A percentile compares a stretch with the other conserved stretches of the same genome.
Conservation (phyloP, 257 asterid genomes). For the Verbena officinalis region DNA sequence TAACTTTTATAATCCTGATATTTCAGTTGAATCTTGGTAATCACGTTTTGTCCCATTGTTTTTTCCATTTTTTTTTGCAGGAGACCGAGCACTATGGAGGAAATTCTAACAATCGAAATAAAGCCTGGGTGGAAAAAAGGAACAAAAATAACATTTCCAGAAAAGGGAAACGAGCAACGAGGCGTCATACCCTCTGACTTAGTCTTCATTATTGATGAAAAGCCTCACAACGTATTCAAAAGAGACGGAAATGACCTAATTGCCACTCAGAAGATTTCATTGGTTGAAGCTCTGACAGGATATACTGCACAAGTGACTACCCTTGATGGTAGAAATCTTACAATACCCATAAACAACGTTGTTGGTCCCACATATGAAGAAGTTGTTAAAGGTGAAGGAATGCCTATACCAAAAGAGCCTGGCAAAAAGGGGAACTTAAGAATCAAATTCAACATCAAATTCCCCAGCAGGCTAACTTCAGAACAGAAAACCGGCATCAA, state of each 20-base stretch:
- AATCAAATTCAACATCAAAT: slow-evolving; percentile 76
- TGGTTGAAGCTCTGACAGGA: slow-evolving; percentile 86
- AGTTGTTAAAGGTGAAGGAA: slow-evolving; percentile 83
- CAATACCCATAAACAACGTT: slow-evolving; percentile 61
- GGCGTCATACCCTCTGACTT: slow-evolving; percentile 86
- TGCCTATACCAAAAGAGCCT: slow-evolving; percentile 94
- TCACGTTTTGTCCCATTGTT: not conserved
- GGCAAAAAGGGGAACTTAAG: slow-evolving; percentile 76
- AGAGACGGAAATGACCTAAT: slow-evolving; percentile 88
- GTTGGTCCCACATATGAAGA: slow-evolving; percentile 77
- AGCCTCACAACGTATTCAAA: slow-evolving; percentile 74
- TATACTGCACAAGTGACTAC: slow-evolving; percentile 68
- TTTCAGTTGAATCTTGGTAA: not conserved
- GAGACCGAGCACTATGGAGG: slow-evolving; percentile 66
- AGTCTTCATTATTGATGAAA: slow-evolving; percentile 81
- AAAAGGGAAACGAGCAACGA: slow-evolving; percentile 80
- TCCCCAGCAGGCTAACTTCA: slow-evolving; percentile 79
- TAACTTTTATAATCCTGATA: not conserved
- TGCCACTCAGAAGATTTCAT: slow-evolving; percentile 67
- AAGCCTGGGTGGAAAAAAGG: slow-evolving; percentile 99
- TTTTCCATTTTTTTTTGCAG: slow-evolving; percentile 41
- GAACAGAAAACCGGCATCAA: slow-evolving; percentile 87
- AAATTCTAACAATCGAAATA: slow-evolving; percentile 73
- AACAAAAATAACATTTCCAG: slow-evolving; percentile 90
- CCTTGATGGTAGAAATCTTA: slow-evolving; percentile 73